A percentile compares a stretch with the other conserved stretches of the same genome.
Evolutionary conservation across 2,329 filamentous ascomycete species (phyloP).

Genomic region (Fusarium napiforme): DNA sequence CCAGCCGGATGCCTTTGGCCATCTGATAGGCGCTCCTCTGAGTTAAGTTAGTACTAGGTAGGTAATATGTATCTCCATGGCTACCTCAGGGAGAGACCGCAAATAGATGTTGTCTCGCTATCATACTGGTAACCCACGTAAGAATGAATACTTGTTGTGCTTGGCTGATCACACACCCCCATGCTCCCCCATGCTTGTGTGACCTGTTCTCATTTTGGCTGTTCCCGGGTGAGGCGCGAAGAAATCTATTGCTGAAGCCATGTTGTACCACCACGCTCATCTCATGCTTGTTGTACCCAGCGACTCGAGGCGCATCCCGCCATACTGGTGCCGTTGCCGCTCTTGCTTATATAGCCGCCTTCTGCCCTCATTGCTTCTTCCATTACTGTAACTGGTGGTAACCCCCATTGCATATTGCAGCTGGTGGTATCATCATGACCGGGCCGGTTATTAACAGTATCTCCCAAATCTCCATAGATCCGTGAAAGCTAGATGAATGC

Average conservation of each 20-base stretch:
- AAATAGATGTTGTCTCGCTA: conserved; percentile 31
- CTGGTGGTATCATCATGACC: conserved; percentile 29
- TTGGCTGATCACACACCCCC: conserved; percentile 30
- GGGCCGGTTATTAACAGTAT: conserved; percentile 40
- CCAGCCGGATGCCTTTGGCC: conserved; percentile 1
- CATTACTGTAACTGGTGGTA: conserved; percentile 17
- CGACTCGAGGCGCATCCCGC: conserved; percentile 19
- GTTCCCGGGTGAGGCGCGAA: conserved; percentile 43
- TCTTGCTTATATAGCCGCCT: conserved; percentile 28
- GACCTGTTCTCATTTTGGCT: conserved; percentile 32
- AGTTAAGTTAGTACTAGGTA: neutral
- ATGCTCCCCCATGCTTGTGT: conserved; percentile 20
- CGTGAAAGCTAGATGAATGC: conserved; percentile 37
- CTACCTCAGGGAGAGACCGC: conserved; percentile 2
- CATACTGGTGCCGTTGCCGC: conserved; percentile 12
- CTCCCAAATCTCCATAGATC: conserved; percentile 32
- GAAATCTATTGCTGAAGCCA: conserved; percentile 23
- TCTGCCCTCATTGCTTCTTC: conserved; percentile 11
- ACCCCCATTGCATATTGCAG: conserved; percentile 12
- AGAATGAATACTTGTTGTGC: conserved; percentile 31
- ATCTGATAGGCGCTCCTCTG: conserved; percentile 20
- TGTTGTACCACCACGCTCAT: conserved; percentile 24
- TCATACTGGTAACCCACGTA: conserved; percentile 22
- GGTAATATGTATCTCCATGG: neutral
- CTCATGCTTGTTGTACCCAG: conserved; percentile 7